Evolutionary conservation across 1,284 basidiomycete species (phyloP).

Genomic region (Trametes hirsuta): DNA sequence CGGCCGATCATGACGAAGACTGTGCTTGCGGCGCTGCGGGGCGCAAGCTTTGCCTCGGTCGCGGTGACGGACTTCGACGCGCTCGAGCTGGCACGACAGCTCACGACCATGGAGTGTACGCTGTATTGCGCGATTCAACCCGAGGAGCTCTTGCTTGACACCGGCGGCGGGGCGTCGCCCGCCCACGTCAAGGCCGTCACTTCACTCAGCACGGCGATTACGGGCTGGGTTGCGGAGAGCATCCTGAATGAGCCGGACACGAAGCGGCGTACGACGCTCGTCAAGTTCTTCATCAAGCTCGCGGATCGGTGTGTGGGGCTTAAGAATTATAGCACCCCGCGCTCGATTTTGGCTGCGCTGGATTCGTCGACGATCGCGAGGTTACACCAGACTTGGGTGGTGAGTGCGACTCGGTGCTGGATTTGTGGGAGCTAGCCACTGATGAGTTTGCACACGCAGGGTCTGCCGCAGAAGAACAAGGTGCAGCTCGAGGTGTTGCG

Average conservation of each 20-base stretch:
- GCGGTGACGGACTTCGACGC: conserved; percentile 91
- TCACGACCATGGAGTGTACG: conserved; percentile 93
- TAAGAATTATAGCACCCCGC: conserved; percentile 91
- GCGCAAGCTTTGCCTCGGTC: conserved; percentile 62
- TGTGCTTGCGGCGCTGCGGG: conserved; percentile 65
- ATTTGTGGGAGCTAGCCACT: conserved; percentile 8
- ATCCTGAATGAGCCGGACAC: conserved; percentile 89
- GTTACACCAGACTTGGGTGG: conserved; percentile 90
- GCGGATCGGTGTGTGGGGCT: conserved; percentile 87
- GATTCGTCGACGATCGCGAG: conserved; percentile 94
- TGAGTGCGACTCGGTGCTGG: conserved; percentile 41
- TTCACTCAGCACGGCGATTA: conserved; percentile 88
- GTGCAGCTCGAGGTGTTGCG: conserved; percentile 80
- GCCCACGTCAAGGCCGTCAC: conserved; percentile 83
- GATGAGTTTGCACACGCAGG: conserved; percentile 49
- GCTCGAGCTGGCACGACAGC: conserved; percentile 89
- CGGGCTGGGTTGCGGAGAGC: conserved; percentile 94
- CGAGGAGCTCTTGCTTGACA: conserved; percentile 82
- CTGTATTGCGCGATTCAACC: conserved; percentile 87
- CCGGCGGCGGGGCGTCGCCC: conserved; percentile 62
- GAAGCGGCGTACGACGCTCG: conserved; percentile 82
- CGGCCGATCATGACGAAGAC: conserved; percentile 86
- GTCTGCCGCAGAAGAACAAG: conserved; percentile 85
- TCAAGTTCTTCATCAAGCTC: conserved; percentile 97
- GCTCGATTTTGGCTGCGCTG: conserved; percentile 91